Base-by-base conservation (phyloP, 2,329 filamentous ascomycete genomes). In the Elsinoe batatas region DNA sequence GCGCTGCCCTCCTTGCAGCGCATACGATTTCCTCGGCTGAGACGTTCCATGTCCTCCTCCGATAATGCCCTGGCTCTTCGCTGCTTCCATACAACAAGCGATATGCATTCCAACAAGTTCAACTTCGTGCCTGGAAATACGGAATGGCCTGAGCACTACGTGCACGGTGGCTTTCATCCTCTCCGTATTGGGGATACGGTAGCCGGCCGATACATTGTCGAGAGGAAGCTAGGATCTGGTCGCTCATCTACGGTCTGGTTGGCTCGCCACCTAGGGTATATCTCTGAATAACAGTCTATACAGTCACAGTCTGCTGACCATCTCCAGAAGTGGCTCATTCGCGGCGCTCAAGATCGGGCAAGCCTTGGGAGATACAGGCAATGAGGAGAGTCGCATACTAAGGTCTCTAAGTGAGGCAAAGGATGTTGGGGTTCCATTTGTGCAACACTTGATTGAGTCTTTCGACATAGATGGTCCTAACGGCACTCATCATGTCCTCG, bases 161-260 rank as follows among this genome's bases (percentile, higher is more conserved):
- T 13, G 7, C 6, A 20, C 5, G 54, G 44, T 22, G 54, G 54
- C 6, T 53, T 37, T 33, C 54, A 56, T 53, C 54, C 54, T 30
- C 17, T 57, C 20, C 36, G 44, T 8, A 30, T 57, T 18, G 55
- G 55, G 10, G 49, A 57, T 47, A 22, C 26, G 6, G 15, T 53
- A 10, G 50, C 36, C 26, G 15, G 46, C 22, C 17, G 18, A 15
- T 54, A 54, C 46, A 26, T 13, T 11, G 53, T 57, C 32, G n/a
- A 22, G 5, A 49, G 35, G n/a, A 57, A 57, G 22, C 26, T 57
- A 17, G 55, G 55, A 10, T 32, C 12, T 44, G 49, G 55, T 15
- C 30, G 44, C 10, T 38, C 33, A 13, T 15, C 55, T 2, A 57
- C 55, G 5, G 46, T 57, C n/a, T 57, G 55, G 55, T 49, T 57